Base-by-base conservation (phyloP, 1,284 basidiomycete species). In the Schizopora paradoxa region DNA sequence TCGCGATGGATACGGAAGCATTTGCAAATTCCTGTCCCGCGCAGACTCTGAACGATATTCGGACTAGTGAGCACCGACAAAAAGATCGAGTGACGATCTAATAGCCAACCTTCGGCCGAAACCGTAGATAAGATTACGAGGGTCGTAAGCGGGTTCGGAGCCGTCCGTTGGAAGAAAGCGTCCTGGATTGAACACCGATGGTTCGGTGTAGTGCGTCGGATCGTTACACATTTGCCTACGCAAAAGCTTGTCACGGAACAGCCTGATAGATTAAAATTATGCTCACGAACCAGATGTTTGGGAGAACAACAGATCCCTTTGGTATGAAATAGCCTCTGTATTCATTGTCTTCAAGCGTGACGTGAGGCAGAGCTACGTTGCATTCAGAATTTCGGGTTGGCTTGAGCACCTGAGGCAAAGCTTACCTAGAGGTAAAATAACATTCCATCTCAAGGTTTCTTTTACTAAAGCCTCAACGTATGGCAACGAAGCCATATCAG, bases 381-480 rank as follows among this genome's bases (percentile, higher is more conserved):
- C 33, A 25, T 0, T 21, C 26, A 0, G 39, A 23, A 5, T 35
- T 25, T 18, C 16, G 35, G 50, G 26, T 48, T 36, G 6, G 26
- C 18, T 14, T 25, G 29, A 6, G 27, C 39, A 44, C 31, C 25
- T 27, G 47, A 29, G 5, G 7, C 11, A 54, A n/a, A n/a, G 19
- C 62, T 54, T 37, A n/a, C 52, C 50, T 11, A 37, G 19, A 0
- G 78, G 77, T 4, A 59, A 61, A 14, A 79, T 75, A 4, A 64
- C 59, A 50, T 77, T 67, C 82, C 81, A 85, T 4, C 82, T 70
- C 42, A 82, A 59, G 4, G 79, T 70, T 61, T 86, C 82, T 52
- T 77, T 76, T 0, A 70, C 61, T 4, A 83, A 60, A 0, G 80
- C 80, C 44, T 79, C 69, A 36, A 80, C 54, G 54, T 81, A 84